These are phyloP conservation scores for Gardenia jasminoides DNA, from an alignment of 257 asterid genomes.

Conservation along the genomic window DNA sequence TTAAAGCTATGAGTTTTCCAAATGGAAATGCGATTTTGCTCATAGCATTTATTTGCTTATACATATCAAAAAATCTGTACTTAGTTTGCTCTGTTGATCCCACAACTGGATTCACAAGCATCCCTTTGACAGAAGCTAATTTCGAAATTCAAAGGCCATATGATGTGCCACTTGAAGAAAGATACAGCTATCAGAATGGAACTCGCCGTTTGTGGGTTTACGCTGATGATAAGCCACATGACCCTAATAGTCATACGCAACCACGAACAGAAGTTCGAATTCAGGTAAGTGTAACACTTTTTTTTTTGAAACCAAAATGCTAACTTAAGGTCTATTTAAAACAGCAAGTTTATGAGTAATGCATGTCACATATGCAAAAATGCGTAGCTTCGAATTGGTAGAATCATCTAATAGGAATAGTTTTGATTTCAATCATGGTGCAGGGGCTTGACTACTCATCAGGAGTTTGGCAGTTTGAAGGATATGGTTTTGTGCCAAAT, in stretches of 20 bases:
- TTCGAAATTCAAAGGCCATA: conserved; percentile 35
- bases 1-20: neutral
- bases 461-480: conserved; percentile 37
- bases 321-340: too few species aligned
- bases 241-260: conserved; percentile 10
- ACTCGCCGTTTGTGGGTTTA: conserved; percentile 35
- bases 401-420: too few species aligned
- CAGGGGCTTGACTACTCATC: conserved; percentile 33
- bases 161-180: conserved; percentile 30
- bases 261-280: too few species aligned
- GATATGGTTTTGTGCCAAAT: conserved; percentile 30
- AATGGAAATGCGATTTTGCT: neutral
- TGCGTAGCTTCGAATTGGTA: too few species aligned
- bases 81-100: conserved; percentile 18
- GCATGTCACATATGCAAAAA: too few species aligned
- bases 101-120: conserved; percentile 24
- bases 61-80: neutral
- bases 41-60: neutral
- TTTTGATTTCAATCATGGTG: neutral
- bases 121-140: conserved; percentile 25
- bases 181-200: conserved; percentile 29
- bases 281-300: too few species aligned
- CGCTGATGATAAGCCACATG: conserved; percentile 33
- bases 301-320: too few species aligned
- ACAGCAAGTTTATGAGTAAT: too few species aligned